A percentile compares a stretch with the other conserved stretches of the same genome.
phyloP scores from a whole-genome alignment of 2,329 filamentous ascomycete species.

The Metarhizium brunneum region DNA sequence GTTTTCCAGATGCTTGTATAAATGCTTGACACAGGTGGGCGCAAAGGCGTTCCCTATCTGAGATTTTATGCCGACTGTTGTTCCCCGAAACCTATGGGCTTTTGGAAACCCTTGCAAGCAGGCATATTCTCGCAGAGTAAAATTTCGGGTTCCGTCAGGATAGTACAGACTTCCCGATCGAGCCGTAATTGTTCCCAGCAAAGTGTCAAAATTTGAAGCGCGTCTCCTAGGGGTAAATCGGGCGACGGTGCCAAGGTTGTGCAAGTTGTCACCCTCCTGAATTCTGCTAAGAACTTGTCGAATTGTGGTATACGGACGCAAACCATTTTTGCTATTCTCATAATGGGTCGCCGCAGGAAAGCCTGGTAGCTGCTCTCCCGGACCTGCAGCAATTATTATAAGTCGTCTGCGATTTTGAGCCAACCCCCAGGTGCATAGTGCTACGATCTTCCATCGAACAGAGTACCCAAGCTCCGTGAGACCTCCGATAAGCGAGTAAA shows the following conservation, averaged over 20 bases:
- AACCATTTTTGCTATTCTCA: slow-evolving; percentile 22
- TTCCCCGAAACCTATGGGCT: slow-evolving; percentile 45
- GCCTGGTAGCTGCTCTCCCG: slow-evolving; percentile 59
- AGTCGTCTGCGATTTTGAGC: slow-evolving; percentile 41
- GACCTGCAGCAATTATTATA: slow-evolving; percentile 50
- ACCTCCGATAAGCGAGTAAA: slow-evolving; percentile 51
- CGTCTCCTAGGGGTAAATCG: slow-evolving; percentile 18
- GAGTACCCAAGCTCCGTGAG: slow-evolving; percentile 60
- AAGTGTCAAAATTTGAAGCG: slow-evolving; percentile 36
- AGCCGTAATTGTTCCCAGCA: slow-evolving; percentile 55
- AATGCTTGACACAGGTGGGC: slow-evolving; percentile 40
- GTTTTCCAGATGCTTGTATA: slow-evolving; percentile 38
- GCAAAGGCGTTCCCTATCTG: slow-evolving; percentile 80
- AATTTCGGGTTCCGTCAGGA: slow-evolving; percentile 51
- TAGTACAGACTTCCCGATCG: slow-evolving; percentile 55
- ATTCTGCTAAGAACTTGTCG: slow-evolving; percentile 30
- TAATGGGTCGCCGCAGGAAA: slow-evolving; percentile 57
- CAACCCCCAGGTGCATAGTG: slow-evolving; percentile 40
- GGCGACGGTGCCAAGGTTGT: slow-evolving; percentile 24
- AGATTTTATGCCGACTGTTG: slow-evolving; percentile 33
- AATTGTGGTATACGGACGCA: slow-evolving; percentile 35
- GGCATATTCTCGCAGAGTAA: slow-evolving; percentile 60
- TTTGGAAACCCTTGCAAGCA: slow-evolving; percentile 60
- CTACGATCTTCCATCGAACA: slow-evolving; percentile 56
- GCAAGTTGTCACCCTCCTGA: slow-evolving; percentile 23